These are phyloP conservation scores for Kwoniella sp. DNA, from an alignment of 768 basidiomycete species.

Conservation along the genomic window DNA sequence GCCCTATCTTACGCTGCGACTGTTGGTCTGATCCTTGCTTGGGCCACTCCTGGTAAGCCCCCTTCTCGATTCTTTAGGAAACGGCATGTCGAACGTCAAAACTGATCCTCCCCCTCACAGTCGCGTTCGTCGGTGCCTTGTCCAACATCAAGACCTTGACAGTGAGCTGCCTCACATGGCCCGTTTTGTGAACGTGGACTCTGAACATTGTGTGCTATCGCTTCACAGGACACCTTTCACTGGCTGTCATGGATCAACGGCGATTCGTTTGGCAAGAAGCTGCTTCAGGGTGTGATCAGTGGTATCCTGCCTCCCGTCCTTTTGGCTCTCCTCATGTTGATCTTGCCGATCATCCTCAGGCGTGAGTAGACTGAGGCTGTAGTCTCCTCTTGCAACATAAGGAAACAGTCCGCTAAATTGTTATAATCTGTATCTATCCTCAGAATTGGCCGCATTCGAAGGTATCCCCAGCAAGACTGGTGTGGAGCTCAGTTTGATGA, in stretches of 20 bases:
- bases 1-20: slow-evolving; percentile 75
- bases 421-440: no score
- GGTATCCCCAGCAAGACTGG: slow-evolving; percentile 83
- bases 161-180: slow-evolving; percentile 57
- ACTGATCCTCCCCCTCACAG: slow-evolving; percentile 49
- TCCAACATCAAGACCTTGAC: slow-evolving; percentile 74
- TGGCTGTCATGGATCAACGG: slow-evolving; percentile 78
- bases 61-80: not conserved
- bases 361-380: no score
- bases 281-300: slow-evolving; percentile 77
- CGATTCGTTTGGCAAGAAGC: slow-evolving; percentile 26
- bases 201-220: no score
- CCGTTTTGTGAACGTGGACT: no score
- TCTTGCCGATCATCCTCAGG: slow-evolving; percentile 79
- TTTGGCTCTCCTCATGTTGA: slow-evolving; percentile 86
- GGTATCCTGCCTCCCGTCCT: slow-evolving; percentile 86
- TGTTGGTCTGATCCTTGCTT: slow-evolving; percentile 77
- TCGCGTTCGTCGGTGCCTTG: slow-evolving; percentile 80
- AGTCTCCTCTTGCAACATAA: no score
- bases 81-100: not conserved
- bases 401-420: not conserved
- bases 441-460: slow-evolving; percentile 77
- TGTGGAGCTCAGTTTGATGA: slow-evolving; percentile 88
- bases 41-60: slow-evolving; percentile 76
- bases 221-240: slow-evolving; percentile 56